A percentile compares a stretch with the other conserved stretches of the same genome.
Evolutionary conservation across 306 rosid species (phyloP).

Genomic region (Luffa aegyptiaca): DNA sequence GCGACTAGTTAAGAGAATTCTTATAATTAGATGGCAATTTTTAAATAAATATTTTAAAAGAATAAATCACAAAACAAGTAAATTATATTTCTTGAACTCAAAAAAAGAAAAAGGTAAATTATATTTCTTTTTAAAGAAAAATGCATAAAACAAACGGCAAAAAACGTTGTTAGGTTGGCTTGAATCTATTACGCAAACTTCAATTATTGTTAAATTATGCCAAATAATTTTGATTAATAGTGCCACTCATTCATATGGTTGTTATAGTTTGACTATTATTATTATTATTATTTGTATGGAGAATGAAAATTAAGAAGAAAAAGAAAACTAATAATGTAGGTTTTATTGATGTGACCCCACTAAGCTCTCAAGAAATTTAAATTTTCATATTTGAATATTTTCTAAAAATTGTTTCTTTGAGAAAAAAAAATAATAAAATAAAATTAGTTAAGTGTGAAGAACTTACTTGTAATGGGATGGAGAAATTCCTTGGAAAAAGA

Average conservation of each 20-base stretch:
- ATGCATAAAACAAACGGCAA: too few species aligned
- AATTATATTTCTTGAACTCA: neutral
- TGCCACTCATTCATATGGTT: neutral
- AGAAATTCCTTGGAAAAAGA: conserved; percentile 91
- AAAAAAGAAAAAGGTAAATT: neutral
- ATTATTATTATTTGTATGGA: neutral
- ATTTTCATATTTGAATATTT: too few species aligned
- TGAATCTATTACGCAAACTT: neutral
- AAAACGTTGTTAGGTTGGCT: neutral
- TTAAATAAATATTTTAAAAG: too few species aligned
- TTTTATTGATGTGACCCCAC: too few species aligned
- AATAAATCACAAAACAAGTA: too few species aligned
- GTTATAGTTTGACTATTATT: neutral
- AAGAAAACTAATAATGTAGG: too few species aligned
- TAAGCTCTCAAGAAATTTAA: too few species aligned
- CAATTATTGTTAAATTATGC: neutral
- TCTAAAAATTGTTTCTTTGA: too few species aligned
- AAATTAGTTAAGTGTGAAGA: neutral
- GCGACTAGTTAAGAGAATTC: too few species aligned
- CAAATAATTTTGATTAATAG: neutral
- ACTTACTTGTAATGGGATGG: conserved; percentile 94
- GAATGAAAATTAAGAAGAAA: too few species aligned
- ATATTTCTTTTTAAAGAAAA: too few species aligned
- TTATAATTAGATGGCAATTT: too few species aligned
- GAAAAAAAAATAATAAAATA: neutral